Base-by-base conservation (phyloP, 1,284 basidiomycete genomes). In the Xerocomus minutiporus region DNA sequence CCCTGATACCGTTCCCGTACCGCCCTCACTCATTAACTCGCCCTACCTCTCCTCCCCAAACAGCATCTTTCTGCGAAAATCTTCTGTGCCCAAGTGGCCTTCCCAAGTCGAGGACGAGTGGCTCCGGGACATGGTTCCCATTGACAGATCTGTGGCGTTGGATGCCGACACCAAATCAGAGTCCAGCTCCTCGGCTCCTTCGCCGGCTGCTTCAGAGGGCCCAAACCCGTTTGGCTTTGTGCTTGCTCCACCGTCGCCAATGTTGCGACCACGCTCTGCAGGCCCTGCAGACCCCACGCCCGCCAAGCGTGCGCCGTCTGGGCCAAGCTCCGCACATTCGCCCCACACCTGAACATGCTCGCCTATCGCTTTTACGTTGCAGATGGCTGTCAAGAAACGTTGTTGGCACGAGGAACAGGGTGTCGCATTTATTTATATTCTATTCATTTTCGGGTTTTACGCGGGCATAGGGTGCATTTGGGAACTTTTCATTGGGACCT, bases 91-190 rank as follows among this genome's bases (percentile, higher is more conserved):
- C 29, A 70, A 56, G 29, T 62, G 67, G 12, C 80, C 80, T 13
- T 76, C 71, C 48, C 70, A 75, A 44, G 73, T 71, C 55, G 78
- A 82, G 57, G 77, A 84, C 57, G 70, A 73, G 53, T 84, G 82
- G 82, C 70, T 84, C 48, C 72, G 77, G 61, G 82, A 84, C 69
- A 83, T 80, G 53, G 70, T 84, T 0, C 82, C 82, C 13, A 34
- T 78, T 1, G 55, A 57, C 53, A 40, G 49, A 63, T 38, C 51
- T 4, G 12, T 5, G 4, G 15, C 7, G 0, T 47, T 41, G 0
- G 58, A 65, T 13, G 43, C 23, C 28, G 57, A 68, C 39, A 1
- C 54, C 1, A 56, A 25, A 56, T 58, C 61, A 25, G 59, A 59
- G 4, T 47, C 52, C 41, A 55, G 53, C 31, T n/a, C 44, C 9